Base-by-base conservation (phyloP, 2,329 filamentous ascomycete species). In the Aspergillus calidoustus region DNA sequence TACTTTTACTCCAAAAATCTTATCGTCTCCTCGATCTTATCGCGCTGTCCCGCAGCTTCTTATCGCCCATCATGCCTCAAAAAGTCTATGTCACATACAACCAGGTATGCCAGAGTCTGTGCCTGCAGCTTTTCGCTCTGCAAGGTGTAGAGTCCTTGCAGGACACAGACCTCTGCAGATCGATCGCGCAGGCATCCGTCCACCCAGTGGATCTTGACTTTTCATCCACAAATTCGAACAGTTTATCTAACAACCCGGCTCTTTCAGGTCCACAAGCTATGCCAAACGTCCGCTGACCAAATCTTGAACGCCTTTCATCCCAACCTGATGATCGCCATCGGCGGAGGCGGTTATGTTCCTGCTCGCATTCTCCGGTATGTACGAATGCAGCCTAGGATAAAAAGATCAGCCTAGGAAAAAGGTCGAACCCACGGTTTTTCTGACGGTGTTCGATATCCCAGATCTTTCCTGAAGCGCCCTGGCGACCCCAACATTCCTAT, bases 261-360 rank as follows among this genome's bases (percentile, higher is more conserved):
- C 41, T 11, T 55, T 15, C 73, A 98, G 93, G 91, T 99, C 74
- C 95, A 99, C 87, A 96, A 97, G 81, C 87, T 98, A 76, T 99
- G 95, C 84, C 91, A 97, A 81, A 85, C 90, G 75, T 88, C 92
- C 19, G 95, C 93, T 44, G 85, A 87, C 66, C 83, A 84, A 71
- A 96, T 98, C 77, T 88, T 99, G 71, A 83, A 89, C 76, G 87
- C 91, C 17, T 93, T 97, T 84, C 86, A 92, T 76, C 95, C 95
- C 44, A 92, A 97, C 79, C 91, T 99, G 71, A 97, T 99, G 86
- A 96, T 99, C 79, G 95, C 95, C 76, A 98, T 98, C 77, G 95
- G 95, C 72, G 95, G 95, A 68, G 95, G 95, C 72, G 95, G 95
- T 73, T 99, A 97, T 80, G 93, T 99, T 46, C 95, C 95, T 64